These are phyloP conservation scores for Ogataea parapolymorpha DNA, from an alignment of 805 yeast genomes.

Conservation along the genomic window DNA sequence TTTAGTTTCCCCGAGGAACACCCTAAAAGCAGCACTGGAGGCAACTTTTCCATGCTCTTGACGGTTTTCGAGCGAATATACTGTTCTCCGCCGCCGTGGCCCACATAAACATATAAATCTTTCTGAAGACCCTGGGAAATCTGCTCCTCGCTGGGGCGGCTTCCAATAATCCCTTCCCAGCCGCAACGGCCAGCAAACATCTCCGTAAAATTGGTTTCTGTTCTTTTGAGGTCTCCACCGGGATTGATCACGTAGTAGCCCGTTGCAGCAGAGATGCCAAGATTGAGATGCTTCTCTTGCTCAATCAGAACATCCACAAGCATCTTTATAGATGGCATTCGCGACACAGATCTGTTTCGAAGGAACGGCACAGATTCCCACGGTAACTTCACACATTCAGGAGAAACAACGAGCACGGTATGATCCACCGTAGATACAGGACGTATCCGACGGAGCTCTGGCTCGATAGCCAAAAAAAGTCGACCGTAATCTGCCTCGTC, in stretches of 20 bases:
- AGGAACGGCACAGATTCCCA: constrained; percentile 82
- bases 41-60: constrained; percentile 39
- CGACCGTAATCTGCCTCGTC: constrained; percentile 62
- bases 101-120: constrained; percentile 70
- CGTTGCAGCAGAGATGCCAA: constrained; percentile 23
- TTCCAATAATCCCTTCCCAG: constrained; percentile 56
- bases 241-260: constrained; percentile 78
- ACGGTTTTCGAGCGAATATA: constrained; percentile 58
- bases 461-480: constrained; percentile 50
- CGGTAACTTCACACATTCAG: constrained; percentile 67
- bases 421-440: constrained; percentile 35
- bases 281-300: constrained; percentile 13
- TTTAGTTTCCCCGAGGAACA: constrained; percentile 81
- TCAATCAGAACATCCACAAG: constrained; percentile 38
- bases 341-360: constrained; percentile 52
- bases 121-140: constrained; percentile 43
- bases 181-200: constrained; percentile 36
- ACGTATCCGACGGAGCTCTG: constrained; percentile 38
- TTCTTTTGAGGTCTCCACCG: constrained; percentile 65
- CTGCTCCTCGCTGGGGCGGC: constrained; percentile 54
- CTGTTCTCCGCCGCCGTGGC: constrained; percentile 97
- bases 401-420: constrained; percentile 66
- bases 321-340: constrained; percentile 66
- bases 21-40: constrained; percentile 74
- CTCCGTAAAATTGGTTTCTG: constrained; percentile 55